Percentiles rank a stretch among this genome's conserved stretches.
phyloP scores from a whole-genome alignment of 495 filamentous ascomycete genomes.

The Podospora pseudopauciseta region DNA sequence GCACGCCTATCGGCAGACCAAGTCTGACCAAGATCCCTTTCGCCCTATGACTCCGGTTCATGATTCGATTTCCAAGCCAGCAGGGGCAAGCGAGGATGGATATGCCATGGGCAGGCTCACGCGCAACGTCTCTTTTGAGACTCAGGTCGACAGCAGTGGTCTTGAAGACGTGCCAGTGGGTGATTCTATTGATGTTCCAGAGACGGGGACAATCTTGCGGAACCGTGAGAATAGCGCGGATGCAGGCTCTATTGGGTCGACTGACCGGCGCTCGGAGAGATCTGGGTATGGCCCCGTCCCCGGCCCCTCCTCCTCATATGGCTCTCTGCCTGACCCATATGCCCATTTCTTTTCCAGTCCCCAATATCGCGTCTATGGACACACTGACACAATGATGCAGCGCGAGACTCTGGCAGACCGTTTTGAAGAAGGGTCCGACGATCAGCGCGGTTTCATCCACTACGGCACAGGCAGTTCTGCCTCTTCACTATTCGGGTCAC shows the following conservation, averaged over 20 bases:
- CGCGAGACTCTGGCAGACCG: constrained; percentile 39
- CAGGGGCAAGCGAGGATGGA: constrained; percentile 23
- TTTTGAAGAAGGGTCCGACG: constrained; percentile 43
- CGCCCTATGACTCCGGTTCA: constrained; percentile 29
- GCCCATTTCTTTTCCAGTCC: not conserved
- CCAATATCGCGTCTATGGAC: not conserved
- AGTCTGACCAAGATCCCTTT: constrained; percentile 39
- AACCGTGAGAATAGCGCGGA: constrained; percentile 22
- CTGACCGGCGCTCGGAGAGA: constrained; percentile 26
- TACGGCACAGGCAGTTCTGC: constrained; percentile 45
- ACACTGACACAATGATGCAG: constrained; percentile 8
- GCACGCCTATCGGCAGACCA: constrained; percentile 22
- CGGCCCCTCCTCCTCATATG: not conserved
- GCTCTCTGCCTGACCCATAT: not conserved
- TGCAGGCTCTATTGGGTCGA: constrained; percentile 15
- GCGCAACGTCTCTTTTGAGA: constrained; percentile 23
- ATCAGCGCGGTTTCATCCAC: constrained; percentile 45
- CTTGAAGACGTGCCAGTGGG: constrained; percentile 14
- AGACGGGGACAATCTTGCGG: constrained; percentile 8
- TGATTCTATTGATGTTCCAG: constrained; percentile 1
- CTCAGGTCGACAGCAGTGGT: constrained; percentile 19
- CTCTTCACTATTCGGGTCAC: constrained; percentile 45
- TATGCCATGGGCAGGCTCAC: constrained; percentile 13
- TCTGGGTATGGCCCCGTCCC: constrained; percentile 21
- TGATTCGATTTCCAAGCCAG: constrained; percentile 22